Evolutionary conservation across 306 rosid genomes (phyloP).

Genomic region (Citrullus mucosospermus): DNA sequence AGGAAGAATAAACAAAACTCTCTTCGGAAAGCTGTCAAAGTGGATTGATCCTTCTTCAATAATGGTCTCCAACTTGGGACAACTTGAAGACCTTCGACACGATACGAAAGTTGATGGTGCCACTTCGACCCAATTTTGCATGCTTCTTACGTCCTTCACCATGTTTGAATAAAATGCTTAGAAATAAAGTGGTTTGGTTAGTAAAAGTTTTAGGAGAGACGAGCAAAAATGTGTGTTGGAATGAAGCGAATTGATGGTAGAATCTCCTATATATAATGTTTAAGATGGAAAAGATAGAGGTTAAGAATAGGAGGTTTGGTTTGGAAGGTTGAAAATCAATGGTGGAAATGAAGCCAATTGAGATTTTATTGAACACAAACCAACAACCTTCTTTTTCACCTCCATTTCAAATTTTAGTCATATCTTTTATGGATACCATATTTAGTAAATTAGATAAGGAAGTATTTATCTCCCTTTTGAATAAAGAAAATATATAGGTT

Average conservation of each 20-base stretch:
- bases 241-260: background rate
- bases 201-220: background rate
- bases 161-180: background rate
- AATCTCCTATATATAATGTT: background rate
- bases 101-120: constrained; percentile 38
- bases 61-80: constrained; percentile 48
- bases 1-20: background rate
- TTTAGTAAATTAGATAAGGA: background rate
- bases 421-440: background rate
- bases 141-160: constrained; percentile 27
- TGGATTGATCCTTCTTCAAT: constrained; percentile 30
- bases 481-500: no score
- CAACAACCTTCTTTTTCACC: background rate
- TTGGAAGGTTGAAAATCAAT: background rate
- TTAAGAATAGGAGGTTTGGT: background rate
- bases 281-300: background rate
- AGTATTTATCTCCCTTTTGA: no score
- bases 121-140: constrained; percentile 35
- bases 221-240: background rate
- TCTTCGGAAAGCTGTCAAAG: background rate
- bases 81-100: constrained; percentile 11
- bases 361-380: background rate
- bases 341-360: background rate
- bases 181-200: background rate
- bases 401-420: background rate